Evolutionary conservation across 805 yeast species (phyloP).

Genomic region (Metschnikowia sp.): DNA sequence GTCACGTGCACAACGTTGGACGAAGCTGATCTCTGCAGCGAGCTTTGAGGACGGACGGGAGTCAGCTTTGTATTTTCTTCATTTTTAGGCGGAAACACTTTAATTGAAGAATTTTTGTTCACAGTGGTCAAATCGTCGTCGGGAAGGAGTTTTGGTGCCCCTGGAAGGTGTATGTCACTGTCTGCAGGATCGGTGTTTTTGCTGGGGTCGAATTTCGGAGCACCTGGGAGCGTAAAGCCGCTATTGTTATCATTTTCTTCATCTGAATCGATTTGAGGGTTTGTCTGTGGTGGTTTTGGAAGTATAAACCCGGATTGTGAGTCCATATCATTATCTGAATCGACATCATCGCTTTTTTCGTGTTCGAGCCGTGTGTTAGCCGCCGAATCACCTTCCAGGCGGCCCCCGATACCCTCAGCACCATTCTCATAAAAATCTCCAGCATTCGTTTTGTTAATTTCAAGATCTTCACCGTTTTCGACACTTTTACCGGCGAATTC

Average conservation of each 20-base stretch:
- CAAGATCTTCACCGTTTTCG: background rate
- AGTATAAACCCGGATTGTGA: background rate
- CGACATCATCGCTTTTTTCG: too few species aligned
- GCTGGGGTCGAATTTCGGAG: slow-evolving; percentile 32
- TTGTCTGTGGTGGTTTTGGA: background rate
- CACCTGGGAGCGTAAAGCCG: slow-evolving; percentile 31
- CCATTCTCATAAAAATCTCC: too few species aligned
- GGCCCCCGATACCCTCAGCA: too few species aligned
- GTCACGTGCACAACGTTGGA: slow-evolving; percentile 13
- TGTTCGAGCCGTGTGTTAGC: too few species aligned
- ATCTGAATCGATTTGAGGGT: background rate
- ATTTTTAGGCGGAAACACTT: slow-evolving; percentile 28
- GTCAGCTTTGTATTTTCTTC: background rate
- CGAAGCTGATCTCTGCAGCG: background rate
- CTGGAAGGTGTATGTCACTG: slow-evolving; percentile 32
- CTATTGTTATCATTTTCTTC: background rate
- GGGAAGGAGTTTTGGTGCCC: slow-evolving; percentile 41
- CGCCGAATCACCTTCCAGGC: too few species aligned
- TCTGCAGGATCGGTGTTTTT: slow-evolving; percentile 21
- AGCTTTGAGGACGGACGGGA: background rate
- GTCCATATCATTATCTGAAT: too few species aligned
- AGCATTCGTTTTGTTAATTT: background rate
- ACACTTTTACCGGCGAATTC: background rate
- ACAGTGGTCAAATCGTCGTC: slow-evolving; percentile 36
- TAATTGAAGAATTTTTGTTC: slow-evolving; percentile 37